These are phyloP conservation scores for Saxophila tyrrhenica DNA, from an alignment of 495 filamentous ascomycete genomes.

Conservation along the genomic window DNA sequence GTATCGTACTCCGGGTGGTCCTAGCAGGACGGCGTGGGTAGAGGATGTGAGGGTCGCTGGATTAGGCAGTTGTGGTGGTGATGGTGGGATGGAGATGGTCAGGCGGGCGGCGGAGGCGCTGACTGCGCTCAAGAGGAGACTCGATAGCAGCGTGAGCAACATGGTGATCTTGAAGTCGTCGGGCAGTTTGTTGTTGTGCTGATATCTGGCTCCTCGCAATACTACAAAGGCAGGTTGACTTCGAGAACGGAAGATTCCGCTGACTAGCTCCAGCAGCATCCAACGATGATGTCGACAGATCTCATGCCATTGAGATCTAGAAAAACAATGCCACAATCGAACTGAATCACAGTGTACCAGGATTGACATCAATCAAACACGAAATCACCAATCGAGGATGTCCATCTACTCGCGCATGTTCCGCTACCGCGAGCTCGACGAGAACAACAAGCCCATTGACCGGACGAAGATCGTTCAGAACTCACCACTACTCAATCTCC, in stretches of 20 bases:
- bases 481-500: neutral
- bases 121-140: conserved; percentile 12
- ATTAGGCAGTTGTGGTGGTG: conserved; percentile 39
- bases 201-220: too few species aligned
- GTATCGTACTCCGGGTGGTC: conserved; percentile 25
- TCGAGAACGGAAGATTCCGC: too few species aligned
- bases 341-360: too few species aligned
- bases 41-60: conserved; percentile 47
- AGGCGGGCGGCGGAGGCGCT: conserved; percentile 28
- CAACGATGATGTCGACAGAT: too few species aligned
- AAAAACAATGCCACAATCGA: too few species aligned
- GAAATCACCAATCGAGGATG: too few species aligned
- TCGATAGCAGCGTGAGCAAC: neutral
- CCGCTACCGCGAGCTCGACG: neutral
- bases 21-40: conserved; percentile 60
- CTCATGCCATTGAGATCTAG: too few species aligned
- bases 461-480: neutral
- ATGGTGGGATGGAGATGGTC: conserved; percentile 25
- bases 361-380: too few species aligned
- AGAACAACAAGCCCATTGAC: neutral
- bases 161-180: too few species aligned
- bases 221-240: too few species aligned
- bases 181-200: neutral
- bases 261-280: too few species aligned
- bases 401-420: neutral